phyloP scores from a whole-genome alignment of 805 yeast species.

The Metschnikowia amazonensis region DNA sequence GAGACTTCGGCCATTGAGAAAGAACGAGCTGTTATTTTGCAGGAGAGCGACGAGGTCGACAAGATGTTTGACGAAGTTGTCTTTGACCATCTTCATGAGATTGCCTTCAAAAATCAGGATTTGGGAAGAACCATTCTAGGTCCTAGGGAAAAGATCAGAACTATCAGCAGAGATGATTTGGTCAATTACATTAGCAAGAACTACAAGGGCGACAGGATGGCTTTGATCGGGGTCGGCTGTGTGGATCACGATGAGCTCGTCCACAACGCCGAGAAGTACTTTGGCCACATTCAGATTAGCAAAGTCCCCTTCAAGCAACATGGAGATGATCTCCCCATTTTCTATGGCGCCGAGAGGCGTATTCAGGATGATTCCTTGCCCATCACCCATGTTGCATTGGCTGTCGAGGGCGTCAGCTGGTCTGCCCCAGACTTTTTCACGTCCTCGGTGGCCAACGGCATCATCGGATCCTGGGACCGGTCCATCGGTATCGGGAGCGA shows the following conservation, averaged over 20 bases:
- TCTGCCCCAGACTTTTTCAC: slow-evolving; percentile 91
- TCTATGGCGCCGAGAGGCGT: slow-evolving; percentile 82
- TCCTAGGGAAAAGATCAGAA: slow-evolving; percentile 81
- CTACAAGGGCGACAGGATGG: slow-evolving; percentile 97
- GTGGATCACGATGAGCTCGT: slow-evolving; percentile 86
- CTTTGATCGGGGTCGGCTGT: slow-evolving; percentile 93
- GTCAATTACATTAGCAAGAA: slow-evolving; percentile 75
- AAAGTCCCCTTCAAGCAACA: slow-evolving; percentile 71
- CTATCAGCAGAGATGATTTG: slow-evolving; percentile 73
- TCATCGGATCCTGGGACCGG: slow-evolving; percentile 97
- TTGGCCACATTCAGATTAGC: slow-evolving; percentile 61
- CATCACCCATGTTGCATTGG: slow-evolving; percentile 85
- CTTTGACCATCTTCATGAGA: slow-evolving; percentile 92
- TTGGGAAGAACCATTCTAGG: slow-evolving; percentile 96
- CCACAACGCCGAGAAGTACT: slow-evolving; percentile 65
- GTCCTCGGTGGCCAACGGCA: slow-evolving; percentile 93
- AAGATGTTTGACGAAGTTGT: slow-evolving; percentile 98
- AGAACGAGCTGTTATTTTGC: slow-evolving; percentile 92
- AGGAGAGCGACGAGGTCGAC: slow-evolving; percentile 97
- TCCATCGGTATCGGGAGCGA: slow-evolving; percentile 79
- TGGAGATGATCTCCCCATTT: slow-evolving; percentile 70
- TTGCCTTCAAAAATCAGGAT: slow-evolving; percentile 86
- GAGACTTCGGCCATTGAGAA: slow-evolving; percentile 85
- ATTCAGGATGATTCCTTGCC: slow-evolving; percentile 81
- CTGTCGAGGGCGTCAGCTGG: slow-evolving; percentile 99